Conservation (phyloP, 2,329 filamentous ascomycete genomes). For the Triangularia verruculosa region DNA sequence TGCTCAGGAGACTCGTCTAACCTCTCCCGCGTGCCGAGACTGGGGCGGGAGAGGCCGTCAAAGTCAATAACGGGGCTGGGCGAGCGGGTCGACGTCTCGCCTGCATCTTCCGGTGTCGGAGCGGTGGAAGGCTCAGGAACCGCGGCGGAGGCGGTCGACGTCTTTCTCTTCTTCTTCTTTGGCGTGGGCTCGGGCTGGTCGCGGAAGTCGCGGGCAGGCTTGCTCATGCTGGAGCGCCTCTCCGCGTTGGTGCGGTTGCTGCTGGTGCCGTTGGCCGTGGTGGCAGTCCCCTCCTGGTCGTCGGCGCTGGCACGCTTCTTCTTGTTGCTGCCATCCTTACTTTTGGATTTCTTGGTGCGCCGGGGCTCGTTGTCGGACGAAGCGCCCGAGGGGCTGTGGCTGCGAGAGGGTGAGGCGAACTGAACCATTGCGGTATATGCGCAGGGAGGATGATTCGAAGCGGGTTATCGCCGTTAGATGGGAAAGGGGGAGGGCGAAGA, state of each 20-base stretch:
- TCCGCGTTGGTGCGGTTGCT: slow-evolving; percentile 28
- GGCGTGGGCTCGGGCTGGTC: slow-evolving; percentile 46
- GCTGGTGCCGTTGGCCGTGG: slow-evolving; percentile 13
- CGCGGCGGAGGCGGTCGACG: slow-evolving; percentile 17
- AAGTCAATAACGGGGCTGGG: slow-evolving; percentile 59
- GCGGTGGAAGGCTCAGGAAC: slow-evolving; percentile 17
- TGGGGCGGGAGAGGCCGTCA: slow-evolving; percentile 59
- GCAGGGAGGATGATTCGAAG: slow-evolving; percentile 27
- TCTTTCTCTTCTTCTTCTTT: slow-evolving; percentile 38
- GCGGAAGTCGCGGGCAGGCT: slow-evolving; percentile 59
- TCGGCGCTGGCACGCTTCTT: slow-evolving; percentile 22
- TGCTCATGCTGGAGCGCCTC: slow-evolving; percentile 55
- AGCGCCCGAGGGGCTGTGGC: slow-evolving; percentile 29
- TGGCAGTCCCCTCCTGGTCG: slow-evolving; percentile 5
- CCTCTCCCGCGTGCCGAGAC: slow-evolving; percentile 61
- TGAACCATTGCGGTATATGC: slow-evolving; percentile 31
- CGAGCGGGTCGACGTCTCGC: slow-evolving; percentile 40
- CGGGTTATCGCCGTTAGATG: slow-evolving; percentile 30
- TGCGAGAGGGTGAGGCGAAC: slow-evolving; percentile 30
- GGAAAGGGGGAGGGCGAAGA: neutral
- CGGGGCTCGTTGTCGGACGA: slow-evolving; percentile 26
- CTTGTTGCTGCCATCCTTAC: slow-evolving; percentile 20
- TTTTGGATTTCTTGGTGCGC: slow-evolving; percentile 35
- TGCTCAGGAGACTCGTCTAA: slow-evolving; percentile 55
- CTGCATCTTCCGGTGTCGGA: slow-evolving; percentile 28